Evolutionary conservation across 164 flowering plant genomes (phyloP).

Genomic region (Brasenia schreberi): DNA sequence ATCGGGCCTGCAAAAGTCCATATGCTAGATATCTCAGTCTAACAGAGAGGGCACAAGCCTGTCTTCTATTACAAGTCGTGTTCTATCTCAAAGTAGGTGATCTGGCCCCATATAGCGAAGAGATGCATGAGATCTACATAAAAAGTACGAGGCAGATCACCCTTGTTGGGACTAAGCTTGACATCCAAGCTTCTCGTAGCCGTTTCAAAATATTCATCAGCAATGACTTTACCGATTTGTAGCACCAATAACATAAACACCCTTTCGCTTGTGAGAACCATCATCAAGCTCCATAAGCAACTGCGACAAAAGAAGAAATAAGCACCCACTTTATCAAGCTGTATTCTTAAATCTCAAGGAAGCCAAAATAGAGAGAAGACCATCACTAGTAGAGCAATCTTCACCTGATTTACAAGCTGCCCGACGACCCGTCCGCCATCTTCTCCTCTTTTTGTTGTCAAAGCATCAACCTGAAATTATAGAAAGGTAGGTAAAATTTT

Average conservation of each 20-base stretch:
- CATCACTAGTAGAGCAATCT: neutral
- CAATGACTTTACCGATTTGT: slow-evolving; percentile 54
- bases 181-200: neutral
- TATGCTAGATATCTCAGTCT: neutral
- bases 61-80: neutral
- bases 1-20: slow-evolving; percentile 41
- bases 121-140: neutral
- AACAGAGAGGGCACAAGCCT: neutral
- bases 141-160: neutral
- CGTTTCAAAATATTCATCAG: neutral
- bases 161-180: neutral
- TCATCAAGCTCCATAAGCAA: slow-evolving; percentile 82
- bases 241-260: slow-evolving; percentile 90
- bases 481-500: neutral
- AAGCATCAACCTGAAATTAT: slow-evolving; percentile 68
- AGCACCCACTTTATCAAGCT: neutral
- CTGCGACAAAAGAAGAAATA: slow-evolving; percentile 28
- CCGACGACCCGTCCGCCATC: slow-evolving; percentile 90
- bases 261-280: slow-evolving; percentile 63
- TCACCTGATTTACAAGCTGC: slow-evolving; percentile 72
- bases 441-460: slow-evolving; percentile 67
- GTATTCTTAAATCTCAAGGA: neutral
- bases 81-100: neutral
- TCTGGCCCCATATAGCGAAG: neutral
- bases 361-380: neutral